Percentiles rank a stretch among this genome's conserved stretches.
Conservation (phyloP, 2,329 filamentous ascomycete species). For the Calonectria pteridis region DNA sequence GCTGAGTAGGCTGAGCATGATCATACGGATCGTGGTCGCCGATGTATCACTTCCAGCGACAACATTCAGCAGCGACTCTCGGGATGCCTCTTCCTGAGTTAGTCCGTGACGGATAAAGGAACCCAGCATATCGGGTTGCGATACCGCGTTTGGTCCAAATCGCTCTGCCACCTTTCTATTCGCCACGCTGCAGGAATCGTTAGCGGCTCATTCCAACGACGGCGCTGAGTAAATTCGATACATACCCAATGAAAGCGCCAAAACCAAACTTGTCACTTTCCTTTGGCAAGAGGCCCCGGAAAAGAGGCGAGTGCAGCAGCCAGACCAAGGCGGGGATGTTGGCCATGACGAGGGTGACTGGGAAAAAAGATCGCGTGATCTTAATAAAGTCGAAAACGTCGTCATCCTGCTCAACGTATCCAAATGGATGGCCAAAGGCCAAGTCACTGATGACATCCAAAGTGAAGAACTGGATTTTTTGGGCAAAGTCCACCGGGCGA, state of each 20-base stretch:
- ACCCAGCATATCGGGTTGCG: neutral
- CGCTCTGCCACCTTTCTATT: neutral
- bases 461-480: neutral
- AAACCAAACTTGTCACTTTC: neutral
- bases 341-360: neutral
- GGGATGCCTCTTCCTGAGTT: neutral
- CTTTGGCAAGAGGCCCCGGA: neutral
- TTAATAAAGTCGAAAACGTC: constrained; percentile 4
- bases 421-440: neutral
- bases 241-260: neutral
- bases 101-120: neutral
- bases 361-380: neutral
- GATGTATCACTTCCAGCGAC: neutral
- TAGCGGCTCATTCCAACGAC: neutral
- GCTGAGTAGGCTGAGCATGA: neutral
- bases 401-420: neutral
- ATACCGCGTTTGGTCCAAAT: neutral
- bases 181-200: neutral
- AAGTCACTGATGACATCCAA: neutral
- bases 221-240: neutral
- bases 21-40: neutral
- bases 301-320: neutral
- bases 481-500: constrained; percentile 1
- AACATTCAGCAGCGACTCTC: neutral
- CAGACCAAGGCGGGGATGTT: neutral